Evolutionary conservation across 495 filamentous ascomycete species (phyloP), one percentile per base, ranked within the genome.

Genomic region (Margaritispora aquatica): DNA sequence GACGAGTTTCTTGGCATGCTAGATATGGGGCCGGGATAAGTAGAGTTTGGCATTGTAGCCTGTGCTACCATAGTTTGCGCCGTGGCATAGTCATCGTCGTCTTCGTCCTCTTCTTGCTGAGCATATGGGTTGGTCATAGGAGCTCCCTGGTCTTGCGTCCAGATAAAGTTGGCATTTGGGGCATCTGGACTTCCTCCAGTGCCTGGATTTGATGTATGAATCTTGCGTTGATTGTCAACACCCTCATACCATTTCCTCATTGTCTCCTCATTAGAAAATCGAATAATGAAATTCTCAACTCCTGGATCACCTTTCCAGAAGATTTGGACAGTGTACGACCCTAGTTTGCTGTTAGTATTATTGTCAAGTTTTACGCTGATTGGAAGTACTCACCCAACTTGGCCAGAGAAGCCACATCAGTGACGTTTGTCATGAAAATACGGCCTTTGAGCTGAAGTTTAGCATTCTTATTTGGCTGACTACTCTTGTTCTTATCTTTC

Each of bases 371-470:
- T 17, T n/a, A 44, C 19, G 2, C 9, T 10, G 21, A 21, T 20
- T 9, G 47, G 26, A 44, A 47, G 29, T 62, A 73, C 3, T 66
- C 85, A 96, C 92, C 92, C 67, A 88, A 86, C 70, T 90, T 96
- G 55, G 84, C 80, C 29, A 92, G 75, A 19, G 88, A 89, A 3
- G 96, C 75, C 23, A 96, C 88, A 67, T 97, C 92, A 7, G 94
- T 98, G 47, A 98, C 93, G 68, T 98, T 98, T 56, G 93, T 92
- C 93, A 98, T 97, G 73, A 97, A 97, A 66, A 98, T 98, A 21
- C 94, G 84, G 23, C 94, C 94, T 74, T 97, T 98, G 29, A 98
- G 80, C 69, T 96, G 92, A 51, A 98, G 76, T 69, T 88, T 92
- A 31, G 86, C 81, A 29, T 63, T 63, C 65, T 88, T 92, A 57